Base-by-base conservation (phyloP, 306 rosid genomes). In the Ormosia semicastrata region DNA sequence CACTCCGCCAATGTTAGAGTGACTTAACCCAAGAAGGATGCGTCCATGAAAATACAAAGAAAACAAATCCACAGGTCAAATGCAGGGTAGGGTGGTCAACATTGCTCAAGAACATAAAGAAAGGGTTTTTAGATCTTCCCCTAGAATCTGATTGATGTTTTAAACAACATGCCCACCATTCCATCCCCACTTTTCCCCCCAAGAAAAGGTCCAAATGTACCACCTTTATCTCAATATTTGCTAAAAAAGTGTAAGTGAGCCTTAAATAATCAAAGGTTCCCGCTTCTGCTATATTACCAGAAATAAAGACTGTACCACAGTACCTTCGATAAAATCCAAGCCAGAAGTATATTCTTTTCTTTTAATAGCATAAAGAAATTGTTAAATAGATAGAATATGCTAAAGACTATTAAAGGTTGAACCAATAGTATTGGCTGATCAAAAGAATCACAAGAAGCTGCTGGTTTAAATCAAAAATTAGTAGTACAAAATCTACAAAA, bases 391-490 rank as follows among this genome's bases (percentile, higher is more conserved):
- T 33, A 58, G 52, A 74, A n/a, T 74, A 43, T 37, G 58, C 40
- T 53, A 47, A 69, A 43, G 72, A 75, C 40, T 24, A 44, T 17
- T 3, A 53, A 71, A 71, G 18, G 70, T 33, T 49, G 54, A 77
- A 83, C 17, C 77, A 64, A 41, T 15, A 33, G 33, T 54, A 59
- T 34, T 84, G 75, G 43, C 75, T 30, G 49, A 58, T 15, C 53
- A 40, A 71, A 83, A 40, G 40, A 83, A 41, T 33, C 13, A 78
- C 47, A 73, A 18, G 43, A 78, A 53, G 70, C 80, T 46, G 40
- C 47, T 24, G 34, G 71, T 54, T 58, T 76, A 73, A 72, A 66
- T 40, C 11, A 72, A 46, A 82, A 77, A 72, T 15, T 81, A 62
- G 18, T 39, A 63, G 17, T 36, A 34, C 5, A 72, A 30, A 76